A percentile compares a stretch with the other conserved stretches of the same genome.
phyloP scores from a whole-genome alignment of 495 filamentous ascomycete genomes.

The Penicillium canariense region DNA sequence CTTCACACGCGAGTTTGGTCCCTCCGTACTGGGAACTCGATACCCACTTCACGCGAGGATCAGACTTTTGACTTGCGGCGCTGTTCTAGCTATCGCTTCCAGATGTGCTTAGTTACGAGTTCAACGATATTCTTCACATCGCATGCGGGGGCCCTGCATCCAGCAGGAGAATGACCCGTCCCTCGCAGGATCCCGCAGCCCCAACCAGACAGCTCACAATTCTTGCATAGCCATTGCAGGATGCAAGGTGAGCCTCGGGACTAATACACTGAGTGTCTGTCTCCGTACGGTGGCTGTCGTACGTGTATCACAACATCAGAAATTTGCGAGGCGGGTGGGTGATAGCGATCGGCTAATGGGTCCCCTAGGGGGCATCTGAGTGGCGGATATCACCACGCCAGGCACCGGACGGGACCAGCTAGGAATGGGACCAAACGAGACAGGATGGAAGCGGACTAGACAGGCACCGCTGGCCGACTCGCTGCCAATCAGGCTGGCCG shows the following conservation, averaged over 20 bases:
- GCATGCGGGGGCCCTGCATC: too few relatives aligned
- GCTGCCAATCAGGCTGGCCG: slow-evolving; percentile 1
- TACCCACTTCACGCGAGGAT: neutral
- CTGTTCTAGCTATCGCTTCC: neutral
- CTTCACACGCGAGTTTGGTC: neutral
- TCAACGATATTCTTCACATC: too few relatives aligned
- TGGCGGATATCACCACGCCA: slow-evolving; percentile 16
- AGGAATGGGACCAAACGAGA: neutral
- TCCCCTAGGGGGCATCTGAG: slow-evolving; percentile 9
- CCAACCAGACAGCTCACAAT: slow-evolving; percentile 13
- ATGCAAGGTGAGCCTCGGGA: slow-evolving; percentile 15
- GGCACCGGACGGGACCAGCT: slow-evolving; percentile 11
- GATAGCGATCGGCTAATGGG: slow-evolving; percentile 29
- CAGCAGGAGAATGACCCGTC: neutral
- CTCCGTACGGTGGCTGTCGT: neutral
- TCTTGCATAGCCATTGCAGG: slow-evolving; percentile 4
- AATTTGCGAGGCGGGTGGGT: slow-evolving; percentile 13
- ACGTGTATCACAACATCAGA: neutral
- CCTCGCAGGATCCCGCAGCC: neutral
- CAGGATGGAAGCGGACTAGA: too few relatives aligned
- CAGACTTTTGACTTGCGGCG: neutral
- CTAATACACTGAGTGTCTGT: neutral
- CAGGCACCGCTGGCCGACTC: neutral
- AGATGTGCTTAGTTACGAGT: too few relatives aligned
- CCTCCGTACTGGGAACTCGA: neutral